phyloP scores from a whole-genome alignment of 345 rosid species.

The Salix dunnii region DNA sequence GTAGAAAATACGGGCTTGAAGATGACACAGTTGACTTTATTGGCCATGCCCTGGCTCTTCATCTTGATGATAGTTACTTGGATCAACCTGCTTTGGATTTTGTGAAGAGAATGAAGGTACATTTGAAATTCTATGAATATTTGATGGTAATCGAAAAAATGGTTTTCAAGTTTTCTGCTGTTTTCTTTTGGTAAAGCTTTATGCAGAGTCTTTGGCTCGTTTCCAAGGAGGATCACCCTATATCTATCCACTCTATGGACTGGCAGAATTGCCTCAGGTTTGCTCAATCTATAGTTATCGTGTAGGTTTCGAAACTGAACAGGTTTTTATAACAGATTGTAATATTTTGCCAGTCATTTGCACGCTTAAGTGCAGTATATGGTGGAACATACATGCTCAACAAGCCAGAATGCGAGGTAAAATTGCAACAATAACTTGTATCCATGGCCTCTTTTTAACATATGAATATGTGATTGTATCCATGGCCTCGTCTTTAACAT shows the following conservation, averaged over 20 bases:
- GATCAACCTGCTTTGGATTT: conserved; percentile 74
- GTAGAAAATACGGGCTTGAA: conserved; percentile 81
- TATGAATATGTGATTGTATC: no score
- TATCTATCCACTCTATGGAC: conserved; percentile 82
- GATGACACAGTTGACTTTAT: conserved; percentile 87
- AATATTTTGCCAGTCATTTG: conserved; percentile 63
- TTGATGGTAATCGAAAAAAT: background rate
- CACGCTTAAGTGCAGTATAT: conserved; percentile 89
- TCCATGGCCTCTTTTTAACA: background rate
- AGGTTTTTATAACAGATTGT: conserved; percentile 8
- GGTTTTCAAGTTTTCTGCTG: background rate
- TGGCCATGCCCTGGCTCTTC: conserved; percentile 90
- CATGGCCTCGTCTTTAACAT: background rate
- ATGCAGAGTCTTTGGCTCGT: conserved; percentile 85
- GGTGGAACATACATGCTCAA: conserved; percentile 98
- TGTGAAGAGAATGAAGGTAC: conserved; percentile 83
- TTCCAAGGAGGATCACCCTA: conserved; percentile 95
- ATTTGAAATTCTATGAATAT: background rate
- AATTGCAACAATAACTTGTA: background rate
- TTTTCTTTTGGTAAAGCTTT: conserved; percentile 43
- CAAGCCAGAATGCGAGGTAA: conserved; percentile 91
- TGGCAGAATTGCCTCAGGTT: conserved; percentile 96
- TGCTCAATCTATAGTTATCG: background rate
- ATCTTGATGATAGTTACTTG: conserved; percentile 65
- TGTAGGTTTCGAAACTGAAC: background rate